Conservation (phyloP, 2,329 filamentous ascomycete genomes). For the Ceratocystis albifundus region DNA sequence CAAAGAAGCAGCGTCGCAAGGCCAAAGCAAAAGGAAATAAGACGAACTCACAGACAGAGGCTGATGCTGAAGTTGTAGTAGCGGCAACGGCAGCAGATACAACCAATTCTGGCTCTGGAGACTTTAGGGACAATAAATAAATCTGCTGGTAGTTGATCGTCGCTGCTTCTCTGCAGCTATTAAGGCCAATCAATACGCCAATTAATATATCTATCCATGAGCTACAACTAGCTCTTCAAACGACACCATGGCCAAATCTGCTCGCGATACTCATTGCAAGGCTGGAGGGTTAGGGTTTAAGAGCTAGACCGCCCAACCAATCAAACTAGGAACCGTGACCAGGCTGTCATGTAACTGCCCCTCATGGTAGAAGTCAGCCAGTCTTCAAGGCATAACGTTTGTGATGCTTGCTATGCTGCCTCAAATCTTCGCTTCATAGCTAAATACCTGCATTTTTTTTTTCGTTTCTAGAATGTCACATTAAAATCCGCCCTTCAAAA, state of each 20-base stretch:
- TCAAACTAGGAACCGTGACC: conserved; percentile 3
- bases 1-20: conserved; percentile 48
- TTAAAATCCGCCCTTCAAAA: background rate
- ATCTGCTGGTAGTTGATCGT: too few relatives aligned
- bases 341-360: conserved; percentile 14
- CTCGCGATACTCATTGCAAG: conserved; percentile 8
- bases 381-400: background rate
- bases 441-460: background rate
- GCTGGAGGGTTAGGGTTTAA: conserved; percentile 5
- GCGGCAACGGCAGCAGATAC: conserved; percentile 25
- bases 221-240: background rate
- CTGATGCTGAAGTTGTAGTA: conserved; percentile 39
- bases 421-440: background rate
- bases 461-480: background rate
- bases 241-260: background rate
- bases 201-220: background rate
- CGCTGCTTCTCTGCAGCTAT: background rate
- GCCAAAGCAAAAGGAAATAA: conserved; percentile 48
- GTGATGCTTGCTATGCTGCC: background rate
- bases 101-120: conserved; percentile 14
- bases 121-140: conserved; percentile 22
- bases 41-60: conserved; percentile 36
- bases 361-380: background rate
- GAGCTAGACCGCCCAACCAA: background rate
- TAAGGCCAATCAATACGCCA: background rate